These are phyloP conservation scores for Chimonanthus salicifolius DNA, from an alignment of 164 flowering plant genomes.

Conservation along the genomic window DNA sequence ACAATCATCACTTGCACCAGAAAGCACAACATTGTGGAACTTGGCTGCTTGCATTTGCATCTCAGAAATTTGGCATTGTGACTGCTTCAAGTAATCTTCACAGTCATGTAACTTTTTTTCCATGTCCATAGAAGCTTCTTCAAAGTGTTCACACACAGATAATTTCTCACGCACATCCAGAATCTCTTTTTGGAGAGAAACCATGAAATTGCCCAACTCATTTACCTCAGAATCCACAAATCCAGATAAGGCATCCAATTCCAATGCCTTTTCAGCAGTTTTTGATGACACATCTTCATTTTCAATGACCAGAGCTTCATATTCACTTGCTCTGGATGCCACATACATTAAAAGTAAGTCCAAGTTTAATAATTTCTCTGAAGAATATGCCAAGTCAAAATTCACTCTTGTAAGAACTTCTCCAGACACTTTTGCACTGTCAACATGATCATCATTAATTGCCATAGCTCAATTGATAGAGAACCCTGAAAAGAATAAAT, in stretches of 20 bases:
- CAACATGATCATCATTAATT: conserved; percentile 19
- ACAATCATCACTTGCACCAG: conserved; percentile 35
- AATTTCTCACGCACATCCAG: conserved; percentile 30
- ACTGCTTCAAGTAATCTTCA: conserved; percentile 61
- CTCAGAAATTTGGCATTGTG: conserved; percentile 49
- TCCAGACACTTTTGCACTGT: conserved; percentile 26
- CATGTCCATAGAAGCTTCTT: conserved; percentile 32
- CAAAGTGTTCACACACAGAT: conserved; percentile 27
- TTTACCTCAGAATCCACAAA: conserved; percentile 65
- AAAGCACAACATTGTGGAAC: conserved; percentile 39
- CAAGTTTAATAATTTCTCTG: conserved; percentile 79
- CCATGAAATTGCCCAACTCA: conserved; percentile 46
- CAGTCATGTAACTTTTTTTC: conserved; percentile 53
- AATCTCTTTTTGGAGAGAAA: conserved; percentile 42
- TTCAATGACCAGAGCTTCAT: conserved; percentile 49
- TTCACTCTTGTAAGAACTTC: conserved; percentile 56
- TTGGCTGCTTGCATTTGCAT: conserved; percentile 49
- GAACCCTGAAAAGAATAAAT: not conserved
- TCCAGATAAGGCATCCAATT: conserved; percentile 61
- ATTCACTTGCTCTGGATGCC: conserved; percentile 59
- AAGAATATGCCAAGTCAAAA: conserved; percentile 56
- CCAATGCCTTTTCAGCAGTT: conserved; percentile 47
- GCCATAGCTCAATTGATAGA: not conserved
- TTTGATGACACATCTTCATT: conserved; percentile 27
- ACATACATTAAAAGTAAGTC: conserved; percentile 65